Evolutionary conservation across 768 basidiomycete genomes (phyloP), one percentile per base, ranked within the genome.

Genomic region (Pisolithus albus): DNA sequence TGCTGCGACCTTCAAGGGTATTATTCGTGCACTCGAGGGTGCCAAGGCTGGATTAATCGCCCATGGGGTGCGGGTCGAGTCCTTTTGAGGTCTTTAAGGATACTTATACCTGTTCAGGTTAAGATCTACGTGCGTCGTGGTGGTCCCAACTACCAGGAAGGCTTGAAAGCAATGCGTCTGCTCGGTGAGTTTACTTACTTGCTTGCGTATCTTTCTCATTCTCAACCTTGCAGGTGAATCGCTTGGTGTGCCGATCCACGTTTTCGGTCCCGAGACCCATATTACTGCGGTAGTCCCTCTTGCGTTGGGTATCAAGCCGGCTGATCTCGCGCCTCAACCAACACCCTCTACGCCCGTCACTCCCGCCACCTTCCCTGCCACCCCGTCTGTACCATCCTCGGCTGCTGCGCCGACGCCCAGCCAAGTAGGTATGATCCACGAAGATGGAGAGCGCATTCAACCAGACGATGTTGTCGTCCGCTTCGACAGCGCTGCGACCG

Each of bases 81-180:
- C 5, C 11, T 23, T 23, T 23, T 30, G 19, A 47, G n/a, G n/a
- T 47, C 19, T 34, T 19, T 11, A 3, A 16, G 11, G 19, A 47
- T 47, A 15, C 46, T 47, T 18, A 21, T 73, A 7, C 24, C 15
- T 15, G 5, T 45, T 34, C 28, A 82, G 51, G 94, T 97, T 72
- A 86, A 84, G 72, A 97, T 98, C 72, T 99, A 89, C 64, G 93
- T 98, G 46, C 90, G 95, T 63, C 92, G 95, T 67, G 95, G 94
- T 69, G 95, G 95, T 13, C 96, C 96, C 55, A 99, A 98, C 81
- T 99, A 96, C 79, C 96, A 99, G 76, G 95, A 97, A 66, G 86
- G 86, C 64, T 83, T 98, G 69, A 96, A 97, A 76, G 96, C 96
- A 45, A 97, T 99, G 92, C 84, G 92, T 53, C 79, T 97, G 23